Percentiles rank a stretch among this genome's conserved stretches.
These are phyloP conservation scores for Starmerella apis DNA, from an alignment of 805 yeast species.

Conservation along the genomic window DNA sequence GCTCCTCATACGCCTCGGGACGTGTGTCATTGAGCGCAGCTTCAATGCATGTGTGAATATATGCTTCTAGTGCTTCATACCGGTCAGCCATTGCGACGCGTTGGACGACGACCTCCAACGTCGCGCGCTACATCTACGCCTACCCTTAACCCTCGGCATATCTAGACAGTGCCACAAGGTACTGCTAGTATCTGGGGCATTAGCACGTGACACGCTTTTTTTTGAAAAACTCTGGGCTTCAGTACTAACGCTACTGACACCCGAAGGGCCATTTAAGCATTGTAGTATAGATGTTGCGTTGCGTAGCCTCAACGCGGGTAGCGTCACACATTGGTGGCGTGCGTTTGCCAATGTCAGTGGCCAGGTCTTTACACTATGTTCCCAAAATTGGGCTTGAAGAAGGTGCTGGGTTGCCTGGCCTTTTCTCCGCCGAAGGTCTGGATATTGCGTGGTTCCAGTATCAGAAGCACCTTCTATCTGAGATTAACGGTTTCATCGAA, in stretches of 20 bases:
- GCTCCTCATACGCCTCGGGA: slow-evolving; percentile 3
- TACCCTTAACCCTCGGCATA: neutral
- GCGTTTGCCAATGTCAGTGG: neutral
- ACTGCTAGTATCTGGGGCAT: neutral
- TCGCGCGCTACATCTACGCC: too few relatives aligned
- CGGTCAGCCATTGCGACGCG: neutral
- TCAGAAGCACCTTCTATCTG: slow-evolving; percentile 43
- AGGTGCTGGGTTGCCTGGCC: slow-evolving; percentile 48
- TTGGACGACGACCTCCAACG: too few relatives aligned
- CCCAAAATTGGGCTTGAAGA: slow-evolving; percentile 33
- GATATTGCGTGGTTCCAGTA: slow-evolving; percentile 70
- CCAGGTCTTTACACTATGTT: slow-evolving; percentile 20
- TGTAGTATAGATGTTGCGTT: neutral
- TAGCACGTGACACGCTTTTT: neutral
- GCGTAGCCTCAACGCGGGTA: neutral
- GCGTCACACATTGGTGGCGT: neutral
- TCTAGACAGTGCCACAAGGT: neutral
- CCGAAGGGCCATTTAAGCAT: too few relatives aligned
- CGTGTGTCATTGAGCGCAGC: neutral
- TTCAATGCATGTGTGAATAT: neutral
- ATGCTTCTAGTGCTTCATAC: neutral
- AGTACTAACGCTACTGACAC: too few relatives aligned
- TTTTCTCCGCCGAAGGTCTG: slow-evolving; percentile 56
- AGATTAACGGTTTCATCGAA: slow-evolving; percentile 26
- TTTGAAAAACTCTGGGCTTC: slow-evolving; percentile 3